These are phyloP conservation scores for Pythium volutum DNA, from an alignment of 352 stramenopile species.

Conservation along the genomic window DNA sequence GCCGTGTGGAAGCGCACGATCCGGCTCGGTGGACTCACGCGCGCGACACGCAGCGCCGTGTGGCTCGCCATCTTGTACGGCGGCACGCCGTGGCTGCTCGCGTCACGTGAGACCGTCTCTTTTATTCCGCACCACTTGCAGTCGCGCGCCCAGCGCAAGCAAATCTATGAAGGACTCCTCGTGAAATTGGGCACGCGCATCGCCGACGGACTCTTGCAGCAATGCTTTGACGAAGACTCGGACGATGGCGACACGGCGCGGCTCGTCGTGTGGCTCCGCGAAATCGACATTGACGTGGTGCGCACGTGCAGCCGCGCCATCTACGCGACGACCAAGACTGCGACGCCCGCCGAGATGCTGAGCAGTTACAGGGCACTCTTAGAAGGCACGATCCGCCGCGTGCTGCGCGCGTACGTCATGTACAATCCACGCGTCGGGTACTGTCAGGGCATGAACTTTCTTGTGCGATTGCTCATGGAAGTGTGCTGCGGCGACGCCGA, in stretches of 20 bases:
- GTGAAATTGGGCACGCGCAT: slow-evolving; percentile 50
- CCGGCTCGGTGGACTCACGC: slow-evolving; percentile 43
- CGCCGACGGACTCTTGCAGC: slow-evolving; percentile 26
- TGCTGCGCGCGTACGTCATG: slow-evolving; percentile 76
- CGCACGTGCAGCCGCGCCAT: slow-evolving; percentile 66
- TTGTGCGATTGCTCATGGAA: slow-evolving; percentile 70
- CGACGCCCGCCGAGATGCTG: slow-evolving; percentile 6
- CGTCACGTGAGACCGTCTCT: slow-evolving; percentile 16
- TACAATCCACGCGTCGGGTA: slow-evolving; percentile 83
- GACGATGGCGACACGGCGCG: slow-evolving; percentile 43
- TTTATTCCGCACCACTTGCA: slow-evolving; percentile 40
- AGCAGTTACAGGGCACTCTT: slow-evolving; percentile 25
- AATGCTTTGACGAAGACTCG: slow-evolving; percentile 37
- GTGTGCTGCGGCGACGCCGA: slow-evolving; percentile 41
- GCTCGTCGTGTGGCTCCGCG: slow-evolving; percentile 65
- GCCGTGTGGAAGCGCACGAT: slow-evolving; percentile 77
- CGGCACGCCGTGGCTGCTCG: slow-evolving; percentile 42
- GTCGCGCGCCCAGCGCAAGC: slow-evolving; percentile 30
- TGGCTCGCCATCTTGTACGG: slow-evolving; percentile 73
- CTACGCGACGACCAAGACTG: slow-evolving; percentile 26
- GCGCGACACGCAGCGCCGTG: slow-evolving; percentile 44
- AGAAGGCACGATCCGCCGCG: slow-evolving; percentile 68
- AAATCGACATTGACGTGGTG: slow-evolving; percentile 82
- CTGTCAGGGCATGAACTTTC: slow-evolving; percentile 88
- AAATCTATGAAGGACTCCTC: slow-evolving; percentile 71